Evolutionary conservation across 495 filamentous ascomycete genomes (phyloP).

Genomic region (Aspergillus nidulans): DNA sequence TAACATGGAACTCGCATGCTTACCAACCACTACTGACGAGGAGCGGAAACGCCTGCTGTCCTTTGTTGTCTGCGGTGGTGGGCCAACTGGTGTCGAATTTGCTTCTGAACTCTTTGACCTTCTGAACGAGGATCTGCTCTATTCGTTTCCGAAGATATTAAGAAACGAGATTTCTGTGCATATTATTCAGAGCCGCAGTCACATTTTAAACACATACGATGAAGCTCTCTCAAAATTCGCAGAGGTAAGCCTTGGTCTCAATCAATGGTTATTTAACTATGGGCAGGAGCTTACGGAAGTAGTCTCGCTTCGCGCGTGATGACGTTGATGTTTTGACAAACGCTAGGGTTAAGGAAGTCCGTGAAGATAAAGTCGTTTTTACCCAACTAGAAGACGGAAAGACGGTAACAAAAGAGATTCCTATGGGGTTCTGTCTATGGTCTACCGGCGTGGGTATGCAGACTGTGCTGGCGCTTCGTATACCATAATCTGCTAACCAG

Average conservation of each 20-base stretch:
- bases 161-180: conserved; percentile 97
- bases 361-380: conserved; percentile 78
- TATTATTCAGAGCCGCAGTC: conserved; percentile 85
- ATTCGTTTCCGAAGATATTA: conserved; percentile 80
- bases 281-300: conserved; percentile 2
- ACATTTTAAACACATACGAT: conserved; percentile 98
- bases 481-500: neutral
- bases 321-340: conserved; percentile 88
- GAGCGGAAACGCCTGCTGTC: conserved; percentile 84
- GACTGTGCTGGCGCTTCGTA: neutral
- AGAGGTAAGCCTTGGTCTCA: conserved; percentile 47
- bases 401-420: conserved; percentile 81
- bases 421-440: conserved; percentile 96
- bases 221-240: conserved; percentile 90
- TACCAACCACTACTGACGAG: conserved; percentile 86
- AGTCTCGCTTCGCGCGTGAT: conserved; percentile 77
- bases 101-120: conserved; percentile 95
- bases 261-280: neutral
- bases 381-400: conserved; percentile 75
- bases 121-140: conserved; percentile 87
- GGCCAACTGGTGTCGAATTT: conserved; percentile 96
- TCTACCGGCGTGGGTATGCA: conserved; percentile 80
- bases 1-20: conserved; percentile 88
- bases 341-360: conserved; percentile 84
- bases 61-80: conserved; percentile 92